These are phyloP conservation scores for Yamadazyma laniorum DNA, from an alignment of 805 yeast species.

Conservation along the genomic window DNA sequence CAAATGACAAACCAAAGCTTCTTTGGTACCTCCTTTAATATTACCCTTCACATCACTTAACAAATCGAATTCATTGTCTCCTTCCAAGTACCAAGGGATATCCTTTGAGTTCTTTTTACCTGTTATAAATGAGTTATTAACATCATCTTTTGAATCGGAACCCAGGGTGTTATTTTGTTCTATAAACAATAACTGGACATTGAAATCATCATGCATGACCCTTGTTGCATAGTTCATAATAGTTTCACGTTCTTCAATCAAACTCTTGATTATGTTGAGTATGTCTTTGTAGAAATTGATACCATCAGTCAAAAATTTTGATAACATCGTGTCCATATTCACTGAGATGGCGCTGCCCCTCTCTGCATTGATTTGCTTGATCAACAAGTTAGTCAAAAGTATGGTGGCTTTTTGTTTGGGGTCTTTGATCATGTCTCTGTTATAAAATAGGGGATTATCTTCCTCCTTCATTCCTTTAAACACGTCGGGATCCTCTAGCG, in stretches of 20 bases:
- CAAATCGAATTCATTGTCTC: conserved; percentile 58
- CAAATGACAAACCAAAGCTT: conserved; percentile 74
- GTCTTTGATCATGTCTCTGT: conserved; percentile 34
- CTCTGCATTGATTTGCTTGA: conserved; percentile 40
- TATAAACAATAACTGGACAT: conserved; percentile 53
- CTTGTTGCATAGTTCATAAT: conserved; percentile 72
- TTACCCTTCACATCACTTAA: conserved; percentile 65
- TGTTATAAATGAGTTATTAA: conserved; percentile 12
- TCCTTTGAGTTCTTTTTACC: conserved; percentile 39
- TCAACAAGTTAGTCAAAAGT: conserved; percentile 45
- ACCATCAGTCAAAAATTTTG: conserved; percentile 37
- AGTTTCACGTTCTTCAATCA: conserved; percentile 69
- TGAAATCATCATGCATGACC: conserved; percentile 72
- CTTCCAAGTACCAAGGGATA: conserved; percentile 70
- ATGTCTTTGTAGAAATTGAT: conserved; percentile 34
- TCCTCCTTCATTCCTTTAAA: conserved; percentile 62
- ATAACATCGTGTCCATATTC: conserved; percentile 39
- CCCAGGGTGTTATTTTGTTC: conserved; percentile 43
- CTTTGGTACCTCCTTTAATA: conserved; percentile 79
- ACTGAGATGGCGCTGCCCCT: conserved; percentile 34
- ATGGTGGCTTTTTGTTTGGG: conserved; percentile 52
- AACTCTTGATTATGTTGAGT: conserved; percentile 47
- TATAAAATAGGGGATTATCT: conserved; percentile 39
- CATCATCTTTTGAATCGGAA: conserved; percentile 34
- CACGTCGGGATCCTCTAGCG: conserved; percentile 72